phyloP scores from a whole-genome alignment of 371 early-diverging fungal species.

The Nematocida minor region DNA sequence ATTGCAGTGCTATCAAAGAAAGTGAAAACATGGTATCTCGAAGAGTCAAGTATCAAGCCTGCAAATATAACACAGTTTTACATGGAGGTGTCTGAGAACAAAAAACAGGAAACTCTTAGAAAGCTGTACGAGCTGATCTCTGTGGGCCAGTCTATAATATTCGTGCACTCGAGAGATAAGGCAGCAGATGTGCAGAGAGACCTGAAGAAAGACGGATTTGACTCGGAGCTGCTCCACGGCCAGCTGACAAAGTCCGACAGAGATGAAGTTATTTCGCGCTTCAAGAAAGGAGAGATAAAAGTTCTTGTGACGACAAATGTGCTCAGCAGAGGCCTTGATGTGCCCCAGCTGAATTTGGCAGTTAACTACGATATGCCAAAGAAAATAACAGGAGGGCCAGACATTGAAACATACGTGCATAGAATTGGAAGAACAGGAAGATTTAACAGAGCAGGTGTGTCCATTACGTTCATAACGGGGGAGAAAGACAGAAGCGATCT shows the following conservation, averaged over 20 bases:
- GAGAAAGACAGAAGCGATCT: slow-evolving; percentile 49
- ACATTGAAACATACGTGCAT: slow-evolving; percentile 88
- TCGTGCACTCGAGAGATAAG: slow-evolving; percentile 72
- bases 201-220: slow-evolving; percentile 76
- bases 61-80: slow-evolving; percentile 89
- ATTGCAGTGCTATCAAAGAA: slow-evolving; percentile 73
- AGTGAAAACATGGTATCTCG: slow-evolving; percentile 74
- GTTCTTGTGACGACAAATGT: slow-evolving; percentile 69
- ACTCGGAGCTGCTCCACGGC: slow-evolving; percentile 78
- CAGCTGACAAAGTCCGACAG: slow-evolving; percentile 73
- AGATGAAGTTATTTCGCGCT: slow-evolving; percentile 82
- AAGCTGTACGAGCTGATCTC: slow-evolving; percentile 69
- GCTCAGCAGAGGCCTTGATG: slow-evolving; percentile 64
- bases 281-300: slow-evolving; percentile 78
- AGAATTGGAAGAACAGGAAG: slow-evolving; percentile 96
- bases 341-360: slow-evolving; percentile 80
- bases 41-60: slow-evolving; percentile 76
- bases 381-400: slow-evolving; percentile 67
- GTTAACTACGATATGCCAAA: slow-evolving; percentile 90
- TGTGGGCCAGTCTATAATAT: slow-evolving; percentile 85
- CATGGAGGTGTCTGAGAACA: slow-evolving; percentile 74
- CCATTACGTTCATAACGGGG: slow-evolving; percentile 79
- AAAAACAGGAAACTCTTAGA: slow-evolving; percentile 75
- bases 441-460: slow-evolving; percentile 87
- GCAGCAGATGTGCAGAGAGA: slow-evolving; percentile 73